Base-by-base conservation (phyloP, 2,329 filamentous ascomycete species). In the Verticillium tricorpus region DNA sequence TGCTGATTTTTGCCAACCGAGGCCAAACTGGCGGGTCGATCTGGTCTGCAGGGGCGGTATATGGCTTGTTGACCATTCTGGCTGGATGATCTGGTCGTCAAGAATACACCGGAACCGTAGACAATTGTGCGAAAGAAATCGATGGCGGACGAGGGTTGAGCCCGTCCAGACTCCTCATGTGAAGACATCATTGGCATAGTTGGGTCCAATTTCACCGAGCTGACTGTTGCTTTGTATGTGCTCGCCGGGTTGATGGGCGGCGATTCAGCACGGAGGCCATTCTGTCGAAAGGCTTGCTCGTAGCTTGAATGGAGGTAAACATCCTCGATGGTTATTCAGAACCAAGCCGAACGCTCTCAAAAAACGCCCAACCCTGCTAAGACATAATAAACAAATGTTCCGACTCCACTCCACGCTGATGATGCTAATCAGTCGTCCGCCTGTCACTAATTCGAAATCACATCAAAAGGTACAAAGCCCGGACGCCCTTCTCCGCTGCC, bases 401-500 rank as follows among this genome's bases (percentile, higher is more conserved):
- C n/a, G 19, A 52, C 45, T 52, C 45, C 45, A 2, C 19, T 52
- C 19, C 45, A 52, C 22, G n/a, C 45, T 14, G 9, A 12, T 22
- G 45, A 22, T 52, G 45, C 45, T 52, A 14, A n/a, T 19, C 45
- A 52, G 45, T 22, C 45, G 45, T 52, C 19, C 45, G 11, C n/a
- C 45, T 14, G 9, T 19, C n/a, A 25, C 9, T 4, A 11, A 22
- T 52, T 31, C 45, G 40, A 45, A 17, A 54, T 82, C 77, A 91
- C 81, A 89, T 83, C 69, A 88, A 74, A 69, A 85, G 77, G 72
- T 87, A 86, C 70, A 94, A 73, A 22, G 83, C 88, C 71, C 85
- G 80, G 4, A 87, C 86, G 2, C 85, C 89, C 74, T 89, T 89
- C 73, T 89, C 83, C 2, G 87, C 90, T 19, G 85, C 88, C 14